Conservation (phyloP, 2,329 filamentous ascomycete genomes). For the Botrytis byssoidea region DNA sequence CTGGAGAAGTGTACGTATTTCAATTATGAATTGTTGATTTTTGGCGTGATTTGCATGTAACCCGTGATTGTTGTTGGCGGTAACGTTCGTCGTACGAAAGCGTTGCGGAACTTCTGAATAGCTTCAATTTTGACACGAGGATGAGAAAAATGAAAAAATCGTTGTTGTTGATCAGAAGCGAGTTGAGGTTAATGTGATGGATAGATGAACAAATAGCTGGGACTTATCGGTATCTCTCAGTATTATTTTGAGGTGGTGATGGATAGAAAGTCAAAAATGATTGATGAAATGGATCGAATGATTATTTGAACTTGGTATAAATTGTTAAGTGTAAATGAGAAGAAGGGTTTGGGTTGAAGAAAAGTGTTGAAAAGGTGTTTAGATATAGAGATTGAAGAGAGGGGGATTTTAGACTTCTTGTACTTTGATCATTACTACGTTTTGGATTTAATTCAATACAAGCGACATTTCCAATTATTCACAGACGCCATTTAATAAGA, state of each 20-base stretch:
- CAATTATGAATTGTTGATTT: neutral
- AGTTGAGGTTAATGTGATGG: constrained; percentile 11
- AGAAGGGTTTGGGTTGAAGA: neutral
- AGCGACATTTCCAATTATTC: constrained; percentile 13
- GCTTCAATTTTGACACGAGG: constrained; percentile 33
- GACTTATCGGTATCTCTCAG: constrained; percentile 25
- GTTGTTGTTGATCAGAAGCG: constrained; percentile 17
- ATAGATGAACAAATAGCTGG: constrained; percentile 9
- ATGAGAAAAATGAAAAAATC: constrained; percentile 23
- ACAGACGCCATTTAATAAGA: neutral
- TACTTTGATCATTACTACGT: constrained; percentile 15
- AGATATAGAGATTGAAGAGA: neutral
- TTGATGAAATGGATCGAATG: constrained; percentile 33
- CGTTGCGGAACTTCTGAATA: constrained; percentile 32
- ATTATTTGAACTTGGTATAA: constrained; percentile 26
- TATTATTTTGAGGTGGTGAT: constrained; percentile 23
- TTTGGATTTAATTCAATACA: constrained; percentile 15
- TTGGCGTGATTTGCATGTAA: neutral
- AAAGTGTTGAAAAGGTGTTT: neutral
- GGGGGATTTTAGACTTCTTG: constrained; percentile 16
- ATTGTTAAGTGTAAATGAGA: constrained; percentile 21
- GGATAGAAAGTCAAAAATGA: constrained; percentile 27
- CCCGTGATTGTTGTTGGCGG: constrained; percentile 20
- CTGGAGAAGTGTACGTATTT: too few relatives aligned
- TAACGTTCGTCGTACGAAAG: constrained; percentile 8